phyloP scores from a whole-genome alignment of 2,329 filamentous ascomycete species.

The Sordariomycetes sp. region DNA sequence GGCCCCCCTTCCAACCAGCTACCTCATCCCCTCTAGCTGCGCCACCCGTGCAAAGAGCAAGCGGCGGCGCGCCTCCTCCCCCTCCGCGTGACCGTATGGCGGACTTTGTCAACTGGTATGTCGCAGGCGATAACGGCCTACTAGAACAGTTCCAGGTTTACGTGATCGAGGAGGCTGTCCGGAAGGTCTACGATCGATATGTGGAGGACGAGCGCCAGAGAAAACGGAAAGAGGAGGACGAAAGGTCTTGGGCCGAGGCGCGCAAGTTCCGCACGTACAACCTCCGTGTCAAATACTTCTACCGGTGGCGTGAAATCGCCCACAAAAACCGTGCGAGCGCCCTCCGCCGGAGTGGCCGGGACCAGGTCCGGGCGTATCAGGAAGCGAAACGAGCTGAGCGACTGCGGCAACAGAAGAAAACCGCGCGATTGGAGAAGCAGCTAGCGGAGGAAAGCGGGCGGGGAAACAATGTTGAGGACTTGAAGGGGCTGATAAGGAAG shows the following conservation, averaged over 20 bases:
- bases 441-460: slow-evolving; percentile 6
- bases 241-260: slow-evolving; percentile 31
- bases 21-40: slow-evolving; percentile 1
- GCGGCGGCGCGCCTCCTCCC: slow-evolving; percentile 5
- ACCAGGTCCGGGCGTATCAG: slow-evolving; percentile 36
- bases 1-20: slow-evolving; percentile 6
- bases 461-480: slow-evolving; percentile 22
- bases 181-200: slow-evolving; percentile 27
- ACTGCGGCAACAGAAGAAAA: slow-evolving; percentile 21
- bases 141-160: slow-evolving; percentile 37
- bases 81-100: slow-evolving; percentile 19
- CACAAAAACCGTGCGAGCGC: slow-evolving; percentile 35
- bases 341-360: slow-evolving; percentile 40
- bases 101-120: slow-evolving; percentile 43
- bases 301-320: slow-evolving; percentile 40
- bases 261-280: slow-evolving; percentile 36
- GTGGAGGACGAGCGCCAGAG: slow-evolving; percentile 28
- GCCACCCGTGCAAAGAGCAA: neutral
- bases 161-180: slow-evolving; percentile 32
- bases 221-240: slow-evolving; percentile 35
- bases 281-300: slow-evolving; percentile 43
- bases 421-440: slow-evolving; percentile 11
- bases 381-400: slow-evolving; percentile 23
- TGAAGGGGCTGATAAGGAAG: slow-evolving; percentile 18
- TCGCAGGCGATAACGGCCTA: slow-evolving; percentile 40